Base-by-base conservation (phyloP, 495 filamentous ascomycete genomes). In the Aspergillus nanangensis region DNA sequence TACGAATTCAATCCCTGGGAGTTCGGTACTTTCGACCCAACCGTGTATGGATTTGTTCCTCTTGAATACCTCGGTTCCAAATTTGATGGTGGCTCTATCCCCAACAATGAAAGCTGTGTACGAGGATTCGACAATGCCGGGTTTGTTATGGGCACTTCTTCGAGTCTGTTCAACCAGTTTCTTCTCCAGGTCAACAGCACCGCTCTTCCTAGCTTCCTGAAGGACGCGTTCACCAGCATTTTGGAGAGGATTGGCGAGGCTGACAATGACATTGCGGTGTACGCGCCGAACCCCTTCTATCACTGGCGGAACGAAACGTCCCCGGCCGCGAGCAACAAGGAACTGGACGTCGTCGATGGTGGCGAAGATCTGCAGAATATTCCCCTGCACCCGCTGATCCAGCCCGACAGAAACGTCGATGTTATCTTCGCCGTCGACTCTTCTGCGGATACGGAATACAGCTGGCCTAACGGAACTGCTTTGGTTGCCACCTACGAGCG, bases 351-450 rank as follows among this genome's bases (percentile, higher is more conserved):
- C 15, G 86, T 92, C 13, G 91, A 96, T 59, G 91, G 92, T 24
- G 92, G 91, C 34, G 77, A 87, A 58, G 92, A 96, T 58, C 57
- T 80, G 15, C 87, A 97, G 58, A 96, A 96, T 62, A 81, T 96
- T 39, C 91, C 92, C 0, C 73, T 96, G 2, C 77, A 90, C 51
- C 93, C 93, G 0, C 76, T 92, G 4, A 86, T 95, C 56, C 89
- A 95, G 54, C 88, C 88, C 0, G 24, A 63, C 22, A 86, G 92
- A 20, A 51, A 76, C 33, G 83, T 97, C 40, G 93, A 96, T 61
- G 86, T 95, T 19, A 90, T 96, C 61, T 95, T 96, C 61, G 92
- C 91, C 18, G 70, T 95, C 50, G 92, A 97, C 66, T 82, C 80
- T 36, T 89, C 84, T 7, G 90, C 88, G 24, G 91, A 96, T 64